Conservation (phyloP, 345 rosid genomes). For the Linum tenue region DNA sequence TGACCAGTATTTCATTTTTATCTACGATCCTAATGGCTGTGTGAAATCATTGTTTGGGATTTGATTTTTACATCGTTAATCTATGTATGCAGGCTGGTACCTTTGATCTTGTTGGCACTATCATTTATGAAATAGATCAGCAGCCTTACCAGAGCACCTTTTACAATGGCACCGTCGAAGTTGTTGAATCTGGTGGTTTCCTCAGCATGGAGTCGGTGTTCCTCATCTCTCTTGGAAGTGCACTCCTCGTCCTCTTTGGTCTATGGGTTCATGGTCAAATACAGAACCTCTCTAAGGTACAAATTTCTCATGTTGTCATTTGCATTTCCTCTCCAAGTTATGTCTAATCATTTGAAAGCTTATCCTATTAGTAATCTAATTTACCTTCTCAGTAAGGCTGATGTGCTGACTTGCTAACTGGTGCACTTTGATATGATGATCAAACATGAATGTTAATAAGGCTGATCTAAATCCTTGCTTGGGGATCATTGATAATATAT, state of each 20-base stretch:
- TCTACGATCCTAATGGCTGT: neutral
- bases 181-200: constrained; percentile 70
- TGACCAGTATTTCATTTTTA: neutral
- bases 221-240: constrained; percentile 63
- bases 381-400: no score
- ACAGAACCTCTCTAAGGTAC: constrained; percentile 68
- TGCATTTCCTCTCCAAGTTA: neutral
- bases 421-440: no score
- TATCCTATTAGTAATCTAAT: neutral
- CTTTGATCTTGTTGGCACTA: constrained; percentile 82
- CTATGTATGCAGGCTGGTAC: constrained; percentile 50
- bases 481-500: no score
- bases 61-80: constrained; percentile 2
- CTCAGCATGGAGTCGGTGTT: constrained; percentile 79
- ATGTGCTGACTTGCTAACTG: no score
- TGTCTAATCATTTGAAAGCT: no score
- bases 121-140: constrained; percentile 70
- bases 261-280: constrained; percentile 66
- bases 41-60: neutral
- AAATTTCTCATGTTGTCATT: neutral
- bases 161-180: constrained; percentile 85
- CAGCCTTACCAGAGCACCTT: constrained; percentile 63
- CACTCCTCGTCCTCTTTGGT: constrained; percentile 48
- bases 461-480: no score
- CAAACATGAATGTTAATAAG: no score